Evolutionary conservation across 331 rosid genomes (phyloP).

Genomic region (Stylosanthes scabra): DNA sequence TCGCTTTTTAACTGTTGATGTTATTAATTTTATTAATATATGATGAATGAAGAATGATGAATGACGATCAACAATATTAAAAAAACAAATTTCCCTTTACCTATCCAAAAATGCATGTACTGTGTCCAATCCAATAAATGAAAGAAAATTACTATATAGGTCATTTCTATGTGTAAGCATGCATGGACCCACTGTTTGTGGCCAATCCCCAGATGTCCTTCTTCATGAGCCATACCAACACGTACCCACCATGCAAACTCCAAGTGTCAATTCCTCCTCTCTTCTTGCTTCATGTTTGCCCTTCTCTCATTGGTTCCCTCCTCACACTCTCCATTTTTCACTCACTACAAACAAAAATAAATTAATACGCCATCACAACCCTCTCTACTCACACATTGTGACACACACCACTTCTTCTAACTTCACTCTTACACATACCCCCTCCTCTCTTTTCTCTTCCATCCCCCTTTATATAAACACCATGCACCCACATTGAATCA

Average conservation of each 20-base stretch:
- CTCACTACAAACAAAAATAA: no score
- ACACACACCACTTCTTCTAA: not conserved
- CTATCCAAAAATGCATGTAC: not conserved
- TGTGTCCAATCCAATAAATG: slow-evolving; percentile 6
- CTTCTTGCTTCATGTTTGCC: slow-evolving; percentile 65
- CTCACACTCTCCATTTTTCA: not conserved
- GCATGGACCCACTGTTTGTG: slow-evolving; percentile 46
- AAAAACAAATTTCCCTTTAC: not conserved
- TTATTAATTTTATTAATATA: no score
- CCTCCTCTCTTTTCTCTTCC: slow-evolving; percentile 11
- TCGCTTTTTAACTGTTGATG: no score
- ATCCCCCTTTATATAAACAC: not conserved
- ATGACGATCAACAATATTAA: no score
- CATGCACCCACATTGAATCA: not conserved
- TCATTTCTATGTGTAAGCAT: slow-evolving; percentile 36
- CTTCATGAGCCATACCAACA: slow-evolving; percentile 52
- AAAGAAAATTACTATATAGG: not conserved
- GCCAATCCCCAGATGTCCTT: slow-evolving; percentile 49
- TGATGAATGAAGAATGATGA: no score
- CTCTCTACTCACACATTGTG: not conserved
- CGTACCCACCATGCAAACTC: slow-evolving; percentile 71
- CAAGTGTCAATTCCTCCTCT: slow-evolving; percentile 74
- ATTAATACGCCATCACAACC: not conserved
- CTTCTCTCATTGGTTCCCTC: slow-evolving; percentile 48
- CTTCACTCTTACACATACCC: not conserved